phyloP scores from a whole-genome alignment of 306 rosid genomes.

The Quercus parvula region DNA sequence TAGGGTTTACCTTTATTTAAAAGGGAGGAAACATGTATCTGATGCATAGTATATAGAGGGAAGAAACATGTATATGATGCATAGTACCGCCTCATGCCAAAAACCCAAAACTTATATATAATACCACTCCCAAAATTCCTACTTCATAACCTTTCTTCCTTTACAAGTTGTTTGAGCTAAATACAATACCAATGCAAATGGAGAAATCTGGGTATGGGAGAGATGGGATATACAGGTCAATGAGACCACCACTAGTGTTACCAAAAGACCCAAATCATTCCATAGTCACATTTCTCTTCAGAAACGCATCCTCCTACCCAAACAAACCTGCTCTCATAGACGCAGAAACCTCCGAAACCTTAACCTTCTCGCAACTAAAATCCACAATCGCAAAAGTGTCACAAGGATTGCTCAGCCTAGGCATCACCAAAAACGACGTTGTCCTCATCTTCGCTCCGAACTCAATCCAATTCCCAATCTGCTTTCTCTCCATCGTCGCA shows the following conservation, averaged over 20 bases:
- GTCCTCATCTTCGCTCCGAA: constrained; percentile 79
- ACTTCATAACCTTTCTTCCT: too few species aligned
- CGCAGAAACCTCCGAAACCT: constrained; percentile 40
- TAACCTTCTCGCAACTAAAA: constrained; percentile 54
- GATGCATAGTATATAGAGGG: too few species aligned
- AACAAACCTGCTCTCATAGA: constrained; percentile 65
- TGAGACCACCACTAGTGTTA: constrained; percentile 47
- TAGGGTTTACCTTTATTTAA: too few species aligned
- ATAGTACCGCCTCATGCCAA: too few species aligned
- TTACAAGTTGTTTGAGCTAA: background rate
- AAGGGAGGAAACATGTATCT: too few species aligned
- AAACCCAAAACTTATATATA: too few species aligned
- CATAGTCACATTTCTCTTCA: constrained; percentile 60
- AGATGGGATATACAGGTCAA: constrained; percentile 72
- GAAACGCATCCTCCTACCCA: constrained; percentile 36
- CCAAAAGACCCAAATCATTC: constrained; percentile 54
- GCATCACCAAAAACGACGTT: constrained; percentile 67
- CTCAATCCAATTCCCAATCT: constrained; percentile 47
- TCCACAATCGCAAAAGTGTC: constrained; percentile 43
- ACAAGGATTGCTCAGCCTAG: constrained; percentile 47
- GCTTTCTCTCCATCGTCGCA: constrained; percentile 55
- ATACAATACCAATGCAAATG: constrained; percentile 28
- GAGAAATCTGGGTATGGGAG: constrained; percentile 82
- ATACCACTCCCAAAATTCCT: too few species aligned
- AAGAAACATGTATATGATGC: too few species aligned